Base-by-base conservation (phyloP, 768 basidiomycete species). In the Suillus subalutaceus region DNA sequence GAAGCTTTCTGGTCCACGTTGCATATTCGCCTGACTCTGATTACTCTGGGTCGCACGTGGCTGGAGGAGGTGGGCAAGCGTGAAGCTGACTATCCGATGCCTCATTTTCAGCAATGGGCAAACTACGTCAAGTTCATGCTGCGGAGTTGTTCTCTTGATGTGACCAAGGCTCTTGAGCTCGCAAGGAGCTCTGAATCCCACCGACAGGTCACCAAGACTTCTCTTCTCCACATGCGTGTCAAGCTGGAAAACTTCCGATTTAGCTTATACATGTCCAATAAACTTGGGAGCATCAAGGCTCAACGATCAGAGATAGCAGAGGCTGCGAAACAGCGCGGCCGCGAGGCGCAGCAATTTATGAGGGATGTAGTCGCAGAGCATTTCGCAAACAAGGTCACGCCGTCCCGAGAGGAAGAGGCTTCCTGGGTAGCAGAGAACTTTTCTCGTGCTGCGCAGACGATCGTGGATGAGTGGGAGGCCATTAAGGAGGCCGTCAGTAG, bases 1-100 rank as follows among this genome's bases (percentile, higher is more conserved):
- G 89, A 90, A 71, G 88, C 88, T 0, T 80, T 88, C 62, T 86
- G 85, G 83, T 68, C 76, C 13, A 84, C 85, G 7, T 72, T 91
- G 46, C 75, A 85, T 35, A 76, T 89, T 35, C 84, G 89, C 4
- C 79, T 88, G 65, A 71, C 77, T 10, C 74, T 92, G 35, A 80
- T 75, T n/a, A 74, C 83, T 46, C 68, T 90, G 65, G 83, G 81
- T 3, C 72, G 65, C 32, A 63, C 70, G 0, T 84, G 85, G 80
- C 71, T 86, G 41, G 76, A 81, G 0, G 74, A 74, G 6, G 64
- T 82, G 20, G 56, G 68, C 44, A 46, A 70, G 41, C 68, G 71
- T 52, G 69, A 67, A 18, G 48, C 66, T 4, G 65, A 66, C n/a
- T 61, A 76, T 64, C 68, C 65, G 43, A 65, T 67, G n/a, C 38